Evolutionary conservation across 345 rosid genomes (phyloP), one percentile per base, ranked within the genome.

Genomic region (Euphorbia tirucalli): DNA sequence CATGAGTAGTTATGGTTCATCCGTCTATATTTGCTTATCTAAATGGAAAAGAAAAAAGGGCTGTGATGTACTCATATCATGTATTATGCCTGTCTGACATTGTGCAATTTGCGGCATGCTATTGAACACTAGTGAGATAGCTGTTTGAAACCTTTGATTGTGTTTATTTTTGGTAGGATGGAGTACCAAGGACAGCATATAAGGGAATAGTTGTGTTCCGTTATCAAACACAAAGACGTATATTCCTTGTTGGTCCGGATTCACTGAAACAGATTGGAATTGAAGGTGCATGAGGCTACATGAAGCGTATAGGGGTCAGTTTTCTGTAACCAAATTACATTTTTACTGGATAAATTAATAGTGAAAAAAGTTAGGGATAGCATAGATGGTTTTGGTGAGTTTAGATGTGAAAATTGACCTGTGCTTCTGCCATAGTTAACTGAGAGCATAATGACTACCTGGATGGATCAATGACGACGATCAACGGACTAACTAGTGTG

Each of bases 101-200:
- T 15, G 21, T 4, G 21, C 55, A 10, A 49, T 49, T 11, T 15
- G 55, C 21, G 5, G 55, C 21, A 15, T 19, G 11, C 14, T 46
- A 3, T 46, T 1, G 50, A 46, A 46, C 50, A 46, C 50, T 35
- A 14, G 13, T 2, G 50, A 15, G 50, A 46, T 46, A 4, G 50
- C 50, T 18, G 0, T 50, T 50, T 50, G 11, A n/a, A n/a, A n/a
- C n/a, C n/a, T n/a, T n/a, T n/a, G n/a, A n/a, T n/a, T n/a, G n/a
- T n/a, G n/a, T n/a, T n/a, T 46, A 1, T 2, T 55, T 25, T 68
- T 24, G 52, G 28, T 74, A 95, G 99, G 99, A 95, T 71, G 99
- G 99, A 82, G 83, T 95, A 49, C 98, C 97, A 32, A 90, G 99
- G 79, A 84, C 97, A 72, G 91, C 99, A 69, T 92, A 90, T 79